Evolutionary conservation across 495 filamentous ascomycete species (phyloP).

Genomic region (Talaromyces nanjingensis): DNA sequence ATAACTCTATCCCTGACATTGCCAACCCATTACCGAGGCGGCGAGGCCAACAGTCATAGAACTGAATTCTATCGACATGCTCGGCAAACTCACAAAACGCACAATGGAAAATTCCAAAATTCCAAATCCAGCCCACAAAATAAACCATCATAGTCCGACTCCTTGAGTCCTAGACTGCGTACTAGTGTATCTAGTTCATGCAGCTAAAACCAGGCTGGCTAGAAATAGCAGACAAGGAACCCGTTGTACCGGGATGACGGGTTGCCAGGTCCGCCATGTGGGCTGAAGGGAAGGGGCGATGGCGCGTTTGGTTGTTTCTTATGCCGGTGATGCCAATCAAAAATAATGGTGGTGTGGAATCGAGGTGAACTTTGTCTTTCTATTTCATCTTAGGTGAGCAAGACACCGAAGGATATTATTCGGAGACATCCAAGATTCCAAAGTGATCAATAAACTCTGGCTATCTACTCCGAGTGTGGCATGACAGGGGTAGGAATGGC

Average conservation of each 20-base stretch:
- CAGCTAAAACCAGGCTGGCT: conserved; percentile 1
- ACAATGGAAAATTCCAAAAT: conserved; percentile 4
- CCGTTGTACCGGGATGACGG: conserved; percentile 11
- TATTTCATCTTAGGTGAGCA: neutral
- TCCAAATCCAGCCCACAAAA: neutral
- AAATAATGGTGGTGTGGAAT: neutral
- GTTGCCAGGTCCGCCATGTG: conserved; percentile 11
- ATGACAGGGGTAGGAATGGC: neutral
- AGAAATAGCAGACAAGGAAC: conserved; percentile 2
- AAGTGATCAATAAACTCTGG: neutral
- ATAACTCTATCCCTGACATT: neutral
- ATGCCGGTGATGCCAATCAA: neutral
- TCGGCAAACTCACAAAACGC: conserved; percentile 4
- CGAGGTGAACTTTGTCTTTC: too few relatives aligned
- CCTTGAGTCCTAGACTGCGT: neutral
- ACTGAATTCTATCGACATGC: neutral
- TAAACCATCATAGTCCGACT: neutral
- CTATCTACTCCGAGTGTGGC: neutral
- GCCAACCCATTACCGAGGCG: neutral
- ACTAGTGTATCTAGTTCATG: neutral
- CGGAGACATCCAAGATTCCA: neutral
- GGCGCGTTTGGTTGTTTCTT: conserved; percentile 2
- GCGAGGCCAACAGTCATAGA: neutral
- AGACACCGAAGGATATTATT: neutral
- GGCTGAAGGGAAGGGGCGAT: conserved; percentile 5